Percentiles rank a stretch among this genome's conserved stretches.
Conservation (phyloP, 2,329 filamentous ascomycete genomes). For the Botryotinia globosa region DNA sequence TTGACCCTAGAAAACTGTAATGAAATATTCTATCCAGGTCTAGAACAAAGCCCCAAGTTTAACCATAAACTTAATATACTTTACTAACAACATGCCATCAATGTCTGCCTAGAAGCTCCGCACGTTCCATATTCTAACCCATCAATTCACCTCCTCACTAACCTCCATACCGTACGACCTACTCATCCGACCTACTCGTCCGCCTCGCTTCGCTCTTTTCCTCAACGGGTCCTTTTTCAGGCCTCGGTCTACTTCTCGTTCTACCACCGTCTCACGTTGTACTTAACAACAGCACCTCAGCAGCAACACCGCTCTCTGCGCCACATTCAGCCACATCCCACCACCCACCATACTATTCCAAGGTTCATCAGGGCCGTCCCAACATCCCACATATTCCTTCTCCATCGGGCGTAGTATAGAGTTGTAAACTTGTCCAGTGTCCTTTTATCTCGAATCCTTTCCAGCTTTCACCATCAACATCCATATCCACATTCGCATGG, state of each 20-base stretch:
- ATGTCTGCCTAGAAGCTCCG: not conserved
- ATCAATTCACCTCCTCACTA: not conserved
- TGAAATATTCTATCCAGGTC: not conserved
- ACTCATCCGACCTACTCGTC: too few species aligned
- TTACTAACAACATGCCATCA: not conserved
- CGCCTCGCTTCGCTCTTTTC: not conserved
- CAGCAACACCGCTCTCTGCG: not conserved
- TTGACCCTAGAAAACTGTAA: not conserved
- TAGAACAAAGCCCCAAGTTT: not conserved
- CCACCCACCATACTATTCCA: not conserved
- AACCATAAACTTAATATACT: not conserved
- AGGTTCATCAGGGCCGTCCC: too few species aligned
- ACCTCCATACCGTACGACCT: not conserved
- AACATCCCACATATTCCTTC: not conserved
- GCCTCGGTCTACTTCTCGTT: not conserved
- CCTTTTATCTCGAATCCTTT: not conserved
- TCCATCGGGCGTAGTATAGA: not conserved
- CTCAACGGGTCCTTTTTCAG: not conserved
- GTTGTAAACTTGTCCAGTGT: not conserved
- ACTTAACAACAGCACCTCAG: conserved; percentile 4
- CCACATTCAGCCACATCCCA: not conserved
- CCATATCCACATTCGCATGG: not conserved
- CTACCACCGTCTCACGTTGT: not conserved
- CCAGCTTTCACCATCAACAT: not conserved
- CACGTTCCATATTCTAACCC: too few species aligned